Base-by-base conservation (phyloP, 2,329 filamentous ascomycete species). In the Neophaeococcomyces aloes region DNA sequence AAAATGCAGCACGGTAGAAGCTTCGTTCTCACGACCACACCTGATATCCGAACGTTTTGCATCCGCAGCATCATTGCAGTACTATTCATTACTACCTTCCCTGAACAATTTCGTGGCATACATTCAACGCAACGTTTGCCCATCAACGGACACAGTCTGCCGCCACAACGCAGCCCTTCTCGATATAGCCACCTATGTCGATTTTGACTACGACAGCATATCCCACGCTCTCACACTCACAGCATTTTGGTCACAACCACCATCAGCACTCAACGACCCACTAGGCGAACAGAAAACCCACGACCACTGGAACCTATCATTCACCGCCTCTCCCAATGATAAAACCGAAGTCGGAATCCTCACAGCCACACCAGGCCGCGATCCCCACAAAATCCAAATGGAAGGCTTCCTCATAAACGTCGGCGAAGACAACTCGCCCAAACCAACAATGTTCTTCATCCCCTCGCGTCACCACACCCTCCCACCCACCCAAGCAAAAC, bases 381-480 rank as follows among this genome's bases (percentile, higher is more conserved):
- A 86, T 46, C 66, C 76, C 0, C 77, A 88, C 59, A 85, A 94
- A 52, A 64, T 94, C 10, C 82, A 81, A 29, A 71, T 94, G 30
- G 79, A 81, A 4, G 89, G 89, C 2, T 74, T 87, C 43, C 66
- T 95, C 40, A 81, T 79, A 0, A 83, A 93, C 2, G 65, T 95
- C 0, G 85, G 86, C 17, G 76, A 88, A 56, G 77, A 87, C 55
- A 70, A 71, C 30, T 76, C 79, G 51, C 78, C 51, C 75, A 83
- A 82, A 30, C 74, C 83, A 2, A 83, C 85, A 0, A 68, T 89
- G 35, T 95, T 96, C 66, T 78, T 83, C 33, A 91, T 94, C 52
- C 80, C 85, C 2, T 79, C 86, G 2, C 79, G 87, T 0, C 88
- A 95, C 61, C 77, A 83, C 53, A 67, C 74, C 10, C 64, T 75